Evolutionary conservation across 345 rosid genomes (phyloP).

Genomic region (Hibiscus trionum): DNA sequence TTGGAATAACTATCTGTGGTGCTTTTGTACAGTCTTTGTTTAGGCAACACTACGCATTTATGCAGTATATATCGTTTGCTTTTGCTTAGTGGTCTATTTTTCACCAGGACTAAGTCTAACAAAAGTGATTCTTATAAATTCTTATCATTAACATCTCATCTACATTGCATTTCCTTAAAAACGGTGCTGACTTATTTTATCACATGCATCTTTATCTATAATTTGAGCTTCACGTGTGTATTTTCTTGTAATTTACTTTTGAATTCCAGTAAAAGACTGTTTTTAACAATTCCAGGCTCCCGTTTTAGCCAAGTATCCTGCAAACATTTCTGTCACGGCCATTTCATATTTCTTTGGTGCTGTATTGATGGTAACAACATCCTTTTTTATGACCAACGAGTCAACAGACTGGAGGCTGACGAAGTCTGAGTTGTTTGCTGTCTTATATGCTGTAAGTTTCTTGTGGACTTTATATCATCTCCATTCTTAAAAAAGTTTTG

Average conservation of each 20-base stretch:
- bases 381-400: slow-evolving; percentile 51
- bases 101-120: no score
- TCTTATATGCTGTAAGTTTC: slow-evolving; percentile 71
- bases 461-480: slow-evolving; percentile 1
- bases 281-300: slow-evolving; percentile 55
- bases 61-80: not conserved
- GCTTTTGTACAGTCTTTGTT: not conserved
- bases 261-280: not conserved
- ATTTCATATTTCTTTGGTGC: slow-evolving; percentile 73
- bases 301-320: slow-evolving; percentile 66
- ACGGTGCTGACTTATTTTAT: not conserved
- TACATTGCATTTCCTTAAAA: not conserved
- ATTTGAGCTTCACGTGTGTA: not conserved
- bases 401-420: slow-evolving; percentile 78
- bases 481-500: not conserved
- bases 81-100: no score
- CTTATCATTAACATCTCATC: not conserved
- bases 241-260: slow-evolving; percentile 4
- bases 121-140: not conserved
- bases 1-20: not conserved
- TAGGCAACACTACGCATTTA: not conserved
- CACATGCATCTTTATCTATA: not conserved
- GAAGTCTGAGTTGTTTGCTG: slow-evolving; percentile 65
- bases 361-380: slow-evolving; percentile 54
- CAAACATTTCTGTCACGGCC: slow-evolving; percentile 76